phyloP scores from a whole-genome alignment of 2,329 filamentous ascomycete genomes.

The Cladophialophora yegresii region DNA sequence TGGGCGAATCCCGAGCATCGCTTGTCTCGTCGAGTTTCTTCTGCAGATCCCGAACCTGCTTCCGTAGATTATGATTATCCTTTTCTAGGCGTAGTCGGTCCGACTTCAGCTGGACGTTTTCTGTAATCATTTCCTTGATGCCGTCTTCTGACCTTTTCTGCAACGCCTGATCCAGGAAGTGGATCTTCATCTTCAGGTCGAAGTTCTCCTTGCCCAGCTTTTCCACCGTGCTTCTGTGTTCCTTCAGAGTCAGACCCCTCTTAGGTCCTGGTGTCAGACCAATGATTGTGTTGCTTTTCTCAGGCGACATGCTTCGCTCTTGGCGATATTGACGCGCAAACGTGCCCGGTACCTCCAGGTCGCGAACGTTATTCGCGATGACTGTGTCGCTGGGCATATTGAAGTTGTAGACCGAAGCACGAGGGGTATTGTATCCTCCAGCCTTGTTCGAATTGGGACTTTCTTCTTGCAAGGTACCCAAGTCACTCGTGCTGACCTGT shows the following conservation, averaged over 20 bases:
- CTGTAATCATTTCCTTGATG: slow-evolving; percentile 95
- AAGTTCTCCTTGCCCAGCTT: slow-evolving; percentile 97
- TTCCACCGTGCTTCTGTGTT: slow-evolving; percentile 97
- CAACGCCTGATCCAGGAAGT: slow-evolving; percentile 90
- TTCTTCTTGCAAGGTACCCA: slow-evolving; percentile 64
- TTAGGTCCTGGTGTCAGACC: slow-evolving; percentile 54
- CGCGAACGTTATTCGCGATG: slow-evolving; percentile 82
- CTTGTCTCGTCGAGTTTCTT: slow-evolving; percentile 65
- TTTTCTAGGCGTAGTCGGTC: slow-evolving; percentile 85
- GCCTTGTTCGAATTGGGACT: slow-evolving; percentile 39
- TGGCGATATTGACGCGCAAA: slow-evolving; percentile 82
- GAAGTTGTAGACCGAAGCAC: slow-evolving; percentile 56
- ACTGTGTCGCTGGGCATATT: slow-evolving; percentile 80
- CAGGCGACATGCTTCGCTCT: slow-evolving; percentile 64
- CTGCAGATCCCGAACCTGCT: slow-evolving; percentile 82
- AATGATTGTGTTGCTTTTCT: slow-evolving; percentile 51
- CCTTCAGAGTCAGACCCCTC: slow-evolving; percentile 82
- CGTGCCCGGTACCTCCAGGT: slow-evolving; percentile 87
- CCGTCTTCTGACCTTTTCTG: slow-evolving; percentile 94
- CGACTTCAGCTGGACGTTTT: slow-evolving; percentile 94
- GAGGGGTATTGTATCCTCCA: slow-evolving; percentile 69
- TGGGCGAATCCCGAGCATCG: slow-evolving; percentile 47
- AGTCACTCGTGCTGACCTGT: slow-evolving; percentile 49
- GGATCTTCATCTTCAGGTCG: slow-evolving; percentile 93
- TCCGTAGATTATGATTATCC: slow-evolving; percentile 80